Evolutionary conservation across 805 yeast species (phyloP).

Genomic region (Yarrowia bubula): DNA sequence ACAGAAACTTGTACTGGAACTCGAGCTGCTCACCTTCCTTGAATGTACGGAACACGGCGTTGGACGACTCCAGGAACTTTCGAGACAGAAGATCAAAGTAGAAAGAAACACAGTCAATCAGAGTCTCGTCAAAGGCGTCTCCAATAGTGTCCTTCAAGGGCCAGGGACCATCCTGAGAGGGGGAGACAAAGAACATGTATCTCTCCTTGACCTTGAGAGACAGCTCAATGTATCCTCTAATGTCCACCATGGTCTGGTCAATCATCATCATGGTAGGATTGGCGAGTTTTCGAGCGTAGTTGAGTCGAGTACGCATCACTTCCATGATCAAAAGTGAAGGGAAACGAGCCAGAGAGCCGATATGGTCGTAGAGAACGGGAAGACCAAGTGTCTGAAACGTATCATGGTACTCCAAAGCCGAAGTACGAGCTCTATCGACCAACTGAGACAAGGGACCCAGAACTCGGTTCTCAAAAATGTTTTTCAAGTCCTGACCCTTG

Average conservation of each 20-base stretch:
- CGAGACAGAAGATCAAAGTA: conserved; percentile 67
- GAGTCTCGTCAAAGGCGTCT: conserved; percentile 60
- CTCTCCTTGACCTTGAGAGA: conserved; percentile 74
- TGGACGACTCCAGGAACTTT: conserved; percentile 74
- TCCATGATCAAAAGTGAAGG: conserved; percentile 81
- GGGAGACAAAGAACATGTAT: conserved; percentile 51
- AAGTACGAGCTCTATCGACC: conserved; percentile 74
- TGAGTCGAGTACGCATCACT: conserved; percentile 66
- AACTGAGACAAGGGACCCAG: conserved; percentile 73
- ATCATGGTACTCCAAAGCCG: conserved; percentile 60
- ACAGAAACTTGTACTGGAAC: conserved; percentile 74
- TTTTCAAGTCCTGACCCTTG: conserved; percentile 53
- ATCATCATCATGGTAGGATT: conserved; percentile 94
- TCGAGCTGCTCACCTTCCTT: conserved; percentile 90
- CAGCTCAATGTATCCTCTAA: conserved; percentile 69
- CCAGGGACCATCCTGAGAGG: conserved; percentile 65
- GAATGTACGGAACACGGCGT: conserved; percentile 67
- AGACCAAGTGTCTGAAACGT: conserved; percentile 65
- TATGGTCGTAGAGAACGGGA: conserved; percentile 62
- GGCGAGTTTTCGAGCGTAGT: conserved; percentile 71
- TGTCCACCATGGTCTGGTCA: conserved; percentile 88
- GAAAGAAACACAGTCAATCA: conserved; percentile 70
- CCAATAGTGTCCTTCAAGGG: conserved; percentile 63
- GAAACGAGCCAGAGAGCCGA: conserved; percentile 65
- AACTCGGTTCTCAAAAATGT: conserved; percentile 66